Evolutionary conservation across 2,329 filamentous ascomycete genomes (phyloP), one percentile per base, ranked within the genome.

Genomic region (Akanthomyces lecanii): DNA sequence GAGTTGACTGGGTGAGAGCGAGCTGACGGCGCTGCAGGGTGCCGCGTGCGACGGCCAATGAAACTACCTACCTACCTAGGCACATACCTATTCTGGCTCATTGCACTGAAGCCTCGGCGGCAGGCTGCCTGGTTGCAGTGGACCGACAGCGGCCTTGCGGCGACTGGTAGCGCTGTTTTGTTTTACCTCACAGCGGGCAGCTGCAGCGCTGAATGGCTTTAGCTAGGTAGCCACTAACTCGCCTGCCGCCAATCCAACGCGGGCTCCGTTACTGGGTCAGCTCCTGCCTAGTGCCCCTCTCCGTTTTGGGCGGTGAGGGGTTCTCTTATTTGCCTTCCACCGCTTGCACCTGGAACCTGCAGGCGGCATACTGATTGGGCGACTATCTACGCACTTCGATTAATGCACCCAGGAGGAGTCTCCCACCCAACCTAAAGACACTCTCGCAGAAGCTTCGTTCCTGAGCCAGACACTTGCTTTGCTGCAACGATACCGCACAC

Each of bases 291-390:
- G 14, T 36, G 21, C 62, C 62, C 54, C 50, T 50, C 62, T 28
- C 54, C 33, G 23, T 53, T 54, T 53, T 40, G 55, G 62, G 62
- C 62, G 62, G 62, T 63, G 62, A 63, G 62, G 62, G 62, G 62
- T 58, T 50, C 54, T 47, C n/a, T 53, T 36, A 61, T 61, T 53
- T 61, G 50, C 40, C 54, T 63, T 56, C 48, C 48, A 54, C 48
- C 30, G 40, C 42, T 45, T 25, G 48, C 28, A 51, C 54, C 36
- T 63, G 48, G 54, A 55, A 62, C 60, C 28, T 55, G 53, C 42
- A 59, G 47, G 55, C 55, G 28, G 40, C 62, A 38, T 21, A 51
- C 23, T 57, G 61, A 63, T 63, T 63, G 54, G 53, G 53, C 44
- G 52, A 50, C 42, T 25, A 18, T 30, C 44, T 51, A 52, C 60